These are phyloP conservation scores for Paradendryphiella salina DNA, from an alignment of 2,329 filamentous ascomycete species.

Conservation along the genomic window DNA sequence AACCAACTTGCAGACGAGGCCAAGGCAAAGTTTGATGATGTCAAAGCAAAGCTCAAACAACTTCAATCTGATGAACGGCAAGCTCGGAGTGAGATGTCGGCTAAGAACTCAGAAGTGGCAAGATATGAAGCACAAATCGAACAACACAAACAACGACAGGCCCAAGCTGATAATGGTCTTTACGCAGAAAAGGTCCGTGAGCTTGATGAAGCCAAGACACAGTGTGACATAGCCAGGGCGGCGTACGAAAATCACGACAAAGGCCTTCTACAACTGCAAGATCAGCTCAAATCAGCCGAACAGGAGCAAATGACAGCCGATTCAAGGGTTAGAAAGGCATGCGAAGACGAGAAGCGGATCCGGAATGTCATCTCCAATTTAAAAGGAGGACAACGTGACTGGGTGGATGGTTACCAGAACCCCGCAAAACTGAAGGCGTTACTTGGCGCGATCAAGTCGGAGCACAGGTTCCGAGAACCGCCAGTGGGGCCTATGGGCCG, in stretches of 20 bases:
- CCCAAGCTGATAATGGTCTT: slow-evolving; percentile 66
- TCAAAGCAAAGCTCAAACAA: slow-evolving; percentile 58
- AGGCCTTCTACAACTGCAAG: slow-evolving; percentile 42
- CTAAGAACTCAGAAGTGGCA: slow-evolving; percentile 52
- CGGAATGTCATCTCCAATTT: slow-evolving; percentile 59
- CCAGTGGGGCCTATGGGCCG: slow-evolving; percentile 85
- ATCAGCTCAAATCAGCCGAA: slow-evolving; percentile 42
- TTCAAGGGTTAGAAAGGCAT: slow-evolving; percentile 35
- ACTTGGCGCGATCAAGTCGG: slow-evolving; percentile 68
- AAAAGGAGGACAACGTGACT: slow-evolving; percentile 59
- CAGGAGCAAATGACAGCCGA: slow-evolving; percentile 21
- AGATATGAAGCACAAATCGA: slow-evolving; percentile 53
- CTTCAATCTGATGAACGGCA: slow-evolving; percentile 64
- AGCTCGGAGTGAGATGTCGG: slow-evolving; percentile 62
- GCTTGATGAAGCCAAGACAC: slow-evolving; percentile 61
- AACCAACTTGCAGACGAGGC: slow-evolving; percentile 54
- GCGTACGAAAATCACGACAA: slow-evolving; percentile 50
- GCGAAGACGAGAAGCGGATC: slow-evolving; percentile 58
- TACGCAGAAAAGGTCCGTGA: slow-evolving; percentile 64
- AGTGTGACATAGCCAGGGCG: slow-evolving; percentile 51
- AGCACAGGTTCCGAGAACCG: slow-evolving; percentile 67
- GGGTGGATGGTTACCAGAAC: slow-evolving; percentile 65
- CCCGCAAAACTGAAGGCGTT: slow-evolving; percentile 61
- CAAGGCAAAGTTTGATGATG: slow-evolving; percentile 58
- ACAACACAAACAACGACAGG: slow-evolving; percentile 64